These are phyloP conservation scores for Candida sonorensis DNA, from an alignment of 805 yeast species.

Conservation along the genomic window DNA sequence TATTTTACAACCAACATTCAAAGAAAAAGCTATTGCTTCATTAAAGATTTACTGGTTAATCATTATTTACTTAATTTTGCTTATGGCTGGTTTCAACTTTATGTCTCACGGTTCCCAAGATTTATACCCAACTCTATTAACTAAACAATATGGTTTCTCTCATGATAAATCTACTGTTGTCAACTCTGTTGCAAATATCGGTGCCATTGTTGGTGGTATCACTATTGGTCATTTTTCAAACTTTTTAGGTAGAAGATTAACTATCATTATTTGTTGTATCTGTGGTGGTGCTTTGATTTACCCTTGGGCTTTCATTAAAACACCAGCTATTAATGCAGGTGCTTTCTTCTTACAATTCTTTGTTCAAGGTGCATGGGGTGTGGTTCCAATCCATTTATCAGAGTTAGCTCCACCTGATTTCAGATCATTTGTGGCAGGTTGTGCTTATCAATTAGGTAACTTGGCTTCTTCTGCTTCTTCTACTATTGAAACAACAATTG, in stretches of 20 bases:
- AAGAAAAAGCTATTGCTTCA: slow-evolving; percentile 28
- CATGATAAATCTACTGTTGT: slow-evolving; percentile 44
- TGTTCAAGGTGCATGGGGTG: slow-evolving; percentile 70
- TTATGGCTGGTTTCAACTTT: slow-evolving; percentile 61
- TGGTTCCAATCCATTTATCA: slow-evolving; percentile 53
- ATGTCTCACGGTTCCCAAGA: slow-evolving; percentile 61
- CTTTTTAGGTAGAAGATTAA: slow-evolving; percentile 48
- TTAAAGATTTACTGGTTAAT: slow-evolving; percentile 50
- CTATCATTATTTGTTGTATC: slow-evolving; percentile 44
- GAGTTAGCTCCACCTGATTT: slow-evolving; percentile 59
- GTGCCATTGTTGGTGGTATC: slow-evolving; percentile 53
- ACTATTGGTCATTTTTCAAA: slow-evolving; percentile 49
- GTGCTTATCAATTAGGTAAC: slow-evolving; percentile 63
- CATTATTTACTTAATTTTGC: slow-evolving; percentile 46
- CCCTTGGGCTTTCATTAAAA: slow-evolving; percentile 51
- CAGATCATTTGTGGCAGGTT: slow-evolving; percentile 57
- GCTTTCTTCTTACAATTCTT: slow-evolving; percentile 55
- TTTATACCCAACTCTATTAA: slow-evolving; percentile 49
- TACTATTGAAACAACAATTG: slow-evolving; percentile 61
- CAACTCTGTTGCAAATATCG: slow-evolving; percentile 50
- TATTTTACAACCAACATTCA: slow-evolving; percentile 27
- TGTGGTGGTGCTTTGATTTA: slow-evolving; percentile 56
- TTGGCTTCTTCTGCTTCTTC: slow-evolving; percentile 60
- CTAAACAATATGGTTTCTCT: slow-evolving; percentile 37
- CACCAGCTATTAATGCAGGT: slow-evolving; percentile 47